Conservation (phyloP, 2,329 filamentous ascomycete species). For the Fusarium agapanthi region DNA sequence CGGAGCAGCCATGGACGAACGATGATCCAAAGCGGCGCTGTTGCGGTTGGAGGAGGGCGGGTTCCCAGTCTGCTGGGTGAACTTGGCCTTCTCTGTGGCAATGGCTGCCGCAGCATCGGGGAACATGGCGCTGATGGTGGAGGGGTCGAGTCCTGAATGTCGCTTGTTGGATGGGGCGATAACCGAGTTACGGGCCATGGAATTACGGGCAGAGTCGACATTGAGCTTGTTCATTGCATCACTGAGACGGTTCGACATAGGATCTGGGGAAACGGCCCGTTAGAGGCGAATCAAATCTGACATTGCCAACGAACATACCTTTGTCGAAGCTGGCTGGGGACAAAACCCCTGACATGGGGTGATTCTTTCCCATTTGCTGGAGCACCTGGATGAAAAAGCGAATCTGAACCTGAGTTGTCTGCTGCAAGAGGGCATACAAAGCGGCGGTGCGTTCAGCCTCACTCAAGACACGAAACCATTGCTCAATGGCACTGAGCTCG, state of each 20-base stretch:
- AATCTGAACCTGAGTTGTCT: constrained; percentile 98
- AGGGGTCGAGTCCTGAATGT: constrained; percentile 92
- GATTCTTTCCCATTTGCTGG: constrained; percentile 98
- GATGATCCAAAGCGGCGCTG: constrained; percentile 81
- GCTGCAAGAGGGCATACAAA: constrained; percentile 92
- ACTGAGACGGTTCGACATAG: constrained; percentile 94
- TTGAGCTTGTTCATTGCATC: constrained; percentile 97
- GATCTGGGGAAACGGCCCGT: constrained; percentile 65
- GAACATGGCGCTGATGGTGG: constrained; percentile 98
- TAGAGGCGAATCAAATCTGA: constrained; percentile 3
- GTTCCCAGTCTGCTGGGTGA: constrained; percentile 92
- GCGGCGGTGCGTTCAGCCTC: constrained; percentile 96
- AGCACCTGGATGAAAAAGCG: constrained; percentile 99
- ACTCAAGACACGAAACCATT: constrained; percentile 98
- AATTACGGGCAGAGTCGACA: constrained; percentile 87
- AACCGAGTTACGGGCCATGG: constrained; percentile 80
- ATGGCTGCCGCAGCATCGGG: constrained; percentile 98
- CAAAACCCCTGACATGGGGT: constrained; percentile 94
- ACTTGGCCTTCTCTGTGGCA: constrained; percentile 96
- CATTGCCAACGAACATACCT: constrained; percentile 62
- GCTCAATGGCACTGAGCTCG: constrained; percentile 97
- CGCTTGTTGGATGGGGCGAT: constrained; percentile 84
- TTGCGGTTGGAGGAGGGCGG: constrained; percentile 92
- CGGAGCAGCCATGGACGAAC: constrained; percentile 77
- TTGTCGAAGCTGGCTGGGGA: constrained; percentile 98